Evolutionary conservation across 805 yeast genomes (phyloP).

Genomic region (Komagataella populi): DNA sequence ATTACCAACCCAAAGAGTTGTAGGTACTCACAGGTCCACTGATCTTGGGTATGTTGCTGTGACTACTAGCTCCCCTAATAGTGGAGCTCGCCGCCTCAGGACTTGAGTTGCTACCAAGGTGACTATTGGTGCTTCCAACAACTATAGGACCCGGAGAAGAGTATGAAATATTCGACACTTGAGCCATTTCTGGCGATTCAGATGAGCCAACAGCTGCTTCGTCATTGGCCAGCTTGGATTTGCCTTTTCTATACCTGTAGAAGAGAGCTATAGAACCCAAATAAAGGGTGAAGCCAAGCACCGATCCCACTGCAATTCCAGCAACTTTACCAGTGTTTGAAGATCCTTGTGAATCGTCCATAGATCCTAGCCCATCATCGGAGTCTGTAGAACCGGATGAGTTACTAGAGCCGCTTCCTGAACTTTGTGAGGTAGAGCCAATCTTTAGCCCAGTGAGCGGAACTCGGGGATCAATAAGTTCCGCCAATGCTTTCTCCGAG

Average conservation of each 20-base stretch:
- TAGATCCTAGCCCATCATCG: constrained; percentile 12
- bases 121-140: constrained; percentile 2
- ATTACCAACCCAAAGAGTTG: constrained; percentile 60
- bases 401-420: constrained; percentile 5
- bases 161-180: constrained; percentile 6
- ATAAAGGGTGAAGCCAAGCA: constrained; percentile 60
- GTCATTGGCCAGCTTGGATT: constrained; percentile 4
- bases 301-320: constrained; percentile 76
- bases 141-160: constrained; percentile 1
- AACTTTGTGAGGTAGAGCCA: constrained; percentile 5
- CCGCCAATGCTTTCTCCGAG: constrained; percentile 43
- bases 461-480: constrained; percentile 58
- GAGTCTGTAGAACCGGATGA: constrained; percentile 3
- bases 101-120: constrained; percentile 1
- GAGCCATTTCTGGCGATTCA: constrained; percentile 5
- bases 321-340: constrained; percentile 32
- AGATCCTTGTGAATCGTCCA: constrained; percentile 10
- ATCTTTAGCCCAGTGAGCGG: constrained; percentile 34
- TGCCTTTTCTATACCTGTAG: constrained; percentile 26
- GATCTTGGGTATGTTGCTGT: constrained; percentile 27
- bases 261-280: constrained; percentile 44
- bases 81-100: constrained; percentile 2
- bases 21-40: constrained; percentile 60
- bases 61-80: constrained; percentile 3
- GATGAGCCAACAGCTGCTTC: constrained; percentile 2